Conservation (phyloP, 192 early-diverging fungal genomes). For the Entomortierella lignicola region DNA sequence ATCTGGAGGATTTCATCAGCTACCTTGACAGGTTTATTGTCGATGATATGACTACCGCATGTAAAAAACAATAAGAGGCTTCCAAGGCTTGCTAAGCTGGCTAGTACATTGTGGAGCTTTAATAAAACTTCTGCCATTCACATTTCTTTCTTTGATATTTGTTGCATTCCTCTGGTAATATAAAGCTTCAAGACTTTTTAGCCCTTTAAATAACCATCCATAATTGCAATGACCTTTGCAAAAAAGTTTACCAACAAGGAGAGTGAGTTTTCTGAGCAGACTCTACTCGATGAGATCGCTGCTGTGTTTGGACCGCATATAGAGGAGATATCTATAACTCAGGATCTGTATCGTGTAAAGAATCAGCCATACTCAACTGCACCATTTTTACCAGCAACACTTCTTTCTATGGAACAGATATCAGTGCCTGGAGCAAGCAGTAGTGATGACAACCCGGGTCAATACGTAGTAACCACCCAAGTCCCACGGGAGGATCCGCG, state of each 20-base stretch:
- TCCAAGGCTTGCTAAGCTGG: too few species aligned
- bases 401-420: not conserved
- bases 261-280: not conserved
- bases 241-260: too few species aligned
- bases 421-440: not conserved
- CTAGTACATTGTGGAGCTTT: not conserved
- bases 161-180: not conserved
- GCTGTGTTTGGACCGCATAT: constrained; percentile 5
- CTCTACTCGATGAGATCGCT: constrained; percentile 3
- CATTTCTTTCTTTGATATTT: not conserved
- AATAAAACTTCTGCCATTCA: not conserved
- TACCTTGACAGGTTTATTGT: constrained; percentile 28
- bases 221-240: too few species aligned
- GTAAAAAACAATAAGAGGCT: constrained; percentile 15
- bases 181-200: too few species aligned
- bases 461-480: not conserved
- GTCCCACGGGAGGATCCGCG: not conserved
- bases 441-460: not conserved
- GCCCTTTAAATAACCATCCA: too few species aligned
- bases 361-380: not conserved
- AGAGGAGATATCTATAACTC: constrained; percentile 6
- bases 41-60: constrained; percentile 11
- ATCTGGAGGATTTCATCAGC: constrained; percentile 23
- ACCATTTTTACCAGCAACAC: not conserved
- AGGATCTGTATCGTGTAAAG: not conserved